Base-by-base conservation (phyloP, 2,329 filamentous ascomycete genomes). In the Pyricularia sp. region DNA sequence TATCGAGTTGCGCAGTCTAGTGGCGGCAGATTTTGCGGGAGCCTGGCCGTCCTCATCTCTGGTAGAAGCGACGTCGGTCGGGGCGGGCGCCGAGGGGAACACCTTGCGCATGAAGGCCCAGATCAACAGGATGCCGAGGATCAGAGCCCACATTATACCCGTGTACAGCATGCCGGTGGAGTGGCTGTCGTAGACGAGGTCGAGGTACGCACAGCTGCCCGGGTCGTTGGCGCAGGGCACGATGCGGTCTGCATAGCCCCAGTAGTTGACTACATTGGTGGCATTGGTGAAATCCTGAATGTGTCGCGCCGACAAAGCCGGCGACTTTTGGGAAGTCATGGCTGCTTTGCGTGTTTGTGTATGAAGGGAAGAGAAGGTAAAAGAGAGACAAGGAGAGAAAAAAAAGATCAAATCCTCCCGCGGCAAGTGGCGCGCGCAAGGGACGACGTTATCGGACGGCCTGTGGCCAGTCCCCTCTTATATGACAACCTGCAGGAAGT, bases 201-300 rank as follows among this genome's bases (percentile, higher is more conserved):
- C 84, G 66, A 86, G 81, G 72, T 84, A 84, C 30, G 74, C 79
- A 74, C 82, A 84, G 9, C 81, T 81, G n/a, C 81, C 82, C 14
- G 77, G 72, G 69, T 84, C 82, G 73, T 78, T 82, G 67, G 76
- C 79, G 74, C 82, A 84, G 3, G 82, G 82, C 3, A 84, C 61
- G 0, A 79, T 76, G 28, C 82, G 80, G 71, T 79, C 77, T n/a
- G 77, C 78, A 69, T 83, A 84, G 63, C 82, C 82, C 82, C 82
- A 84, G 73, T 84, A 81, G 55, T 76, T 77, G 68, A 80, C 76
- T 17, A 79, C 69, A n/a, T 69, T 68, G 31, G 72, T 71, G n/a
- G 77, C 79, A 12, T 77, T 75, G 31, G 72, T 77, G 70, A 78
- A 77, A 69, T 83, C 79, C 71, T 83, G 81, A 70, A 83, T 82